Percentiles rank a stretch among this genome's conserved stretches.
These are phyloP conservation scores for Teunomyces barrocoloradensis DNA, from an alignment of 805 yeast species.

Conservation along the genomic window DNA sequence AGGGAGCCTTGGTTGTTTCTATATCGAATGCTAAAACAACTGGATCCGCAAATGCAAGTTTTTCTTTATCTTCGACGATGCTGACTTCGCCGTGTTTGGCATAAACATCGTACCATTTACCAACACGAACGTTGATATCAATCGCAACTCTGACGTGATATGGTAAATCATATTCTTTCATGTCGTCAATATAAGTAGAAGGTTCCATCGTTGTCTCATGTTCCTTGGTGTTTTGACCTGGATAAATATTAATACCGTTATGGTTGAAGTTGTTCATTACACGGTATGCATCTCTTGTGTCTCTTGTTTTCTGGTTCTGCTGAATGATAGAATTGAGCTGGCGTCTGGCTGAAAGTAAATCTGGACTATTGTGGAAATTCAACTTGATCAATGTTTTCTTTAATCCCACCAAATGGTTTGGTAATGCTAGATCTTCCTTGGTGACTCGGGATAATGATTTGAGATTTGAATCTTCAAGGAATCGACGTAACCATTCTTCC, in stretches of 20 bases:
- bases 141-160: slow-evolving; percentile 96
- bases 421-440: slow-evolving; percentile 78
- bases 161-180: slow-evolving; percentile 94
- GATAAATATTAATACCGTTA: slow-evolving; percentile 10
- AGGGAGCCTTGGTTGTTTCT: slow-evolving; percentile 94
- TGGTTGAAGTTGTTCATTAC: slow-evolving; percentile 45
- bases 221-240: neutral
- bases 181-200: slow-evolving; percentile 66
- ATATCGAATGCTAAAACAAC: slow-evolving; percentile 96
- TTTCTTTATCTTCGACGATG: slow-evolving; percentile 61
- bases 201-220: slow-evolving; percentile 44
- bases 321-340: slow-evolving; percentile 64
- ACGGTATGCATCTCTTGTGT: slow-evolving; percentile 65
- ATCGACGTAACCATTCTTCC: slow-evolving; percentile 75
- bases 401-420: slow-evolving; percentile 84
- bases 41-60: slow-evolving; percentile 95
- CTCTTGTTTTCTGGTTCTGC: slow-evolving; percentile 60
- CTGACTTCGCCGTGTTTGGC: slow-evolving; percentile 55
- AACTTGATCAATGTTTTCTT: slow-evolving; percentile 63
- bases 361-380: slow-evolving; percentile 70
- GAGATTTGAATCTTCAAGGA: slow-evolving; percentile 56
- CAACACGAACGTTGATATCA: slow-evolving; percentile 81
- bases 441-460: slow-evolving; percentile 53
- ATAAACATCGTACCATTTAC: slow-evolving; percentile 90
- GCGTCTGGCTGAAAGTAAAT: slow-evolving; percentile 73